A percentile compares a stretch with the other conserved stretches of the same genome.
These are phyloP conservation scores for Canariomyces notabilis DNA, from an alignment of 2,329 filamentous ascomycete genomes.

Conservation along the genomic window DNA sequence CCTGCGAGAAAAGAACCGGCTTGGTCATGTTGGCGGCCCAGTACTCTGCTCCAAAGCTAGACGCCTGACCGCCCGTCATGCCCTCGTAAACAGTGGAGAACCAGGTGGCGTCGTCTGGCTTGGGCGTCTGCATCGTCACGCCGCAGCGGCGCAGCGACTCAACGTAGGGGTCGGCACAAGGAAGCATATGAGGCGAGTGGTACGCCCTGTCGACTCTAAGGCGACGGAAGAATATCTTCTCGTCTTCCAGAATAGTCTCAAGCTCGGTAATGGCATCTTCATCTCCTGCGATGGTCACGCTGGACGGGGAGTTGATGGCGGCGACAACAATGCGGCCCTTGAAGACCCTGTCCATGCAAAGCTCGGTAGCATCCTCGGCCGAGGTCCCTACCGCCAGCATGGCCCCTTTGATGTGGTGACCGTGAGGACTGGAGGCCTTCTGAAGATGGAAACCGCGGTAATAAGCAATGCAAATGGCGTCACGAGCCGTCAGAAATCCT, in stretches of 20 bases:
- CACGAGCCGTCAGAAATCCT: constrained; percentile 30
- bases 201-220: constrained; percentile 33
- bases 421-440: constrained; percentile 11
- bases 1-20: background rate
- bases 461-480: constrained; percentile 37
- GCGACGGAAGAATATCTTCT: constrained; percentile 14
- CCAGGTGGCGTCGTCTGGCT: background rate
- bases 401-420: constrained; percentile 15
- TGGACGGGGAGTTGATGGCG: constrained; percentile 28
- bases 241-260: constrained; percentile 13
- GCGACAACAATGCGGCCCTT: constrained; percentile 22
- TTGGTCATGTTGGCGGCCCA: background rate
- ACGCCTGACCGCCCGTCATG: background rate
- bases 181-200: constrained; percentile 16
- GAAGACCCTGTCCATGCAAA: constrained; percentile 14
- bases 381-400: constrained; percentile 14
- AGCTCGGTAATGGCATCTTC: constrained; percentile 27
- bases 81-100: background rate
- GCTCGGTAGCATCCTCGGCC: constrained; percentile 9
- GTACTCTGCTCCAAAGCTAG: background rate
- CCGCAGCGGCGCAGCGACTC: constrained; percentile 17
- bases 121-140: constrained; percentile 26
- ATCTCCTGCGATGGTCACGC: constrained; percentile 26
- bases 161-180: background rate
- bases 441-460: constrained; percentile 34